phyloP scores from a whole-genome alignment of 2,329 filamentous ascomycete species.

The Cladorrhinum sp. region DNA sequence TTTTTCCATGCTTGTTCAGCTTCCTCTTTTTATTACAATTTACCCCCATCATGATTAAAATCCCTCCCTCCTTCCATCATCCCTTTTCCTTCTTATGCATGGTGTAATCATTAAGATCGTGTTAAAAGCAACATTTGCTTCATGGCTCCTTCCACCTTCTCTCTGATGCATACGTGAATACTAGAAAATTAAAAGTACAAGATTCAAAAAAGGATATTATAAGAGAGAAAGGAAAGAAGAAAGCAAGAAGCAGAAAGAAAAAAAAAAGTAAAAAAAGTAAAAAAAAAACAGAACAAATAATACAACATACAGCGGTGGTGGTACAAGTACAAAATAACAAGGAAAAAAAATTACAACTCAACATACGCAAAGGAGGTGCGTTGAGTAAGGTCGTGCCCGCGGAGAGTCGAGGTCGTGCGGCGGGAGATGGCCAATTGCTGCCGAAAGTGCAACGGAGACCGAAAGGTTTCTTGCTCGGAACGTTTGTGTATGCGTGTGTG shows the following conservation, averaged over 20 bases:
- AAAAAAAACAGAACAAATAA: neutral
- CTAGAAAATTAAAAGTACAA: neutral
- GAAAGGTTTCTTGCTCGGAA: too few species aligned
- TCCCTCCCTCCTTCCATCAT: neutral
- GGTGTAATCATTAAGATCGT: too few species aligned
- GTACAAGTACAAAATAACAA: neutral
- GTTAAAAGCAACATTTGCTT: too few species aligned
- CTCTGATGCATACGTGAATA: neutral
- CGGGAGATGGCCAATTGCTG: too few species aligned
- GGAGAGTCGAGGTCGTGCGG: neutral
- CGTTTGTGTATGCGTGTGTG: neutral
- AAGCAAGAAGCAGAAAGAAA: neutral
- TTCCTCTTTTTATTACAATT: neutral
- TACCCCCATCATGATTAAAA: neutral
- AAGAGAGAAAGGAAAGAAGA: neutral
- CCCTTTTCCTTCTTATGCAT: neutral
- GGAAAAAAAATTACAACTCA: neutral
- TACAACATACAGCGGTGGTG: neutral
- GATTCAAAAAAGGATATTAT: neutral
- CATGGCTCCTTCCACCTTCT: neutral
- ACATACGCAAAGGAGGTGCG: neutral
- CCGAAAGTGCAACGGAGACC: too few species aligned
- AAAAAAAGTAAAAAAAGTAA: neutral
- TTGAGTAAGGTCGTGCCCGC: neutral
- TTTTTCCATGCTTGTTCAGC: neutral